phyloP scores from a whole-genome alignment of 768 basidiomycete genomes.

The Mycena metata region DNA sequence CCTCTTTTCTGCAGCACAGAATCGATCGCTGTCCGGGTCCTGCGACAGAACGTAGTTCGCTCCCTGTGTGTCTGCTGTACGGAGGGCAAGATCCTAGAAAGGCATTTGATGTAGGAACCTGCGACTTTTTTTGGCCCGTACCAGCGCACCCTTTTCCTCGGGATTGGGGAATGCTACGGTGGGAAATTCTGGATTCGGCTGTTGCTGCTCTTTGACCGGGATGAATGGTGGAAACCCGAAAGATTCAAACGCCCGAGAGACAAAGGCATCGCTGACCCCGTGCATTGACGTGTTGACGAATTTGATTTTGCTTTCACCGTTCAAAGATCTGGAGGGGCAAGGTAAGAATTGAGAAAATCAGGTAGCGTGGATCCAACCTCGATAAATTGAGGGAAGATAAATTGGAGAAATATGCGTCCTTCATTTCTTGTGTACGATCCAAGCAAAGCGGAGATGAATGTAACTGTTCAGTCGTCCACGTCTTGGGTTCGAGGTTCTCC shows the following conservation, averaged over 20 bases:
- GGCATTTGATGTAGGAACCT: slow-evolving; percentile 6
- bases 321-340: slow-evolving; percentile 49
- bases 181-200: slow-evolving; percentile 88
- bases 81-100: slow-evolving; percentile 72
- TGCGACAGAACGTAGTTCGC: slow-evolving; percentile 84
- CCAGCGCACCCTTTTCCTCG: slow-evolving; percentile 84
- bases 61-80: slow-evolving; percentile 65
- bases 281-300: slow-evolving; percentile 95
- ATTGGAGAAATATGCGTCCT: slow-evolving; percentile 67
- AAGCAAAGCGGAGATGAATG: slow-evolving; percentile 59
- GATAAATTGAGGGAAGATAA: slow-evolving; percentile 48
- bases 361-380: slow-evolving; percentile 13
- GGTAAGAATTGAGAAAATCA: background rate
- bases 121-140: slow-evolving; percentile 37
- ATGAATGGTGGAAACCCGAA: slow-evolving; percentile 73
- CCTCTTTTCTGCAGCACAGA: slow-evolving; percentile 81
- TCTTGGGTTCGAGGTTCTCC: slow-evolving; percentile 67
- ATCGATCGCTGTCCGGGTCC: slow-evolving; percentile 91
- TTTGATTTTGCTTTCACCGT: slow-evolving; percentile 55
- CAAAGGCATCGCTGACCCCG: slow-evolving; percentile 83
- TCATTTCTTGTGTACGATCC: slow-evolving; percentile 73
- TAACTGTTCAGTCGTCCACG: slow-evolving; percentile 56
- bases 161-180: slow-evolving; percentile 91
- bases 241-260: slow-evolving; percentile 65
- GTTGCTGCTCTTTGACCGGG: slow-evolving; percentile 74